Evolutionary conservation across 345 rosid species (phyloP).

Genomic region (Syzygium aromaticum): DNA sequence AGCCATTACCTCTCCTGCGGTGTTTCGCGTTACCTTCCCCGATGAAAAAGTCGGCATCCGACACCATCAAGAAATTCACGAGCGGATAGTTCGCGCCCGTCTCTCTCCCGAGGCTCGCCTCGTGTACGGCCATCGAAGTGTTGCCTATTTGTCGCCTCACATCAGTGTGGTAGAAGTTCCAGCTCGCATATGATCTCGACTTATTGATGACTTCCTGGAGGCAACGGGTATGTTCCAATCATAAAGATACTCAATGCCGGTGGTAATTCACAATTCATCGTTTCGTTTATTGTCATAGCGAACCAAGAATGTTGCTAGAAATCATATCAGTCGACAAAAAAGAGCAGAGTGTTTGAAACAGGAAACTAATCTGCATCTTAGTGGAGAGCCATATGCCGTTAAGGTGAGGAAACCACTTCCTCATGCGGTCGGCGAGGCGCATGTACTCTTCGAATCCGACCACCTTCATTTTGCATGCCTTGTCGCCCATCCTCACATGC

Average conservation of each 20-base stretch:
- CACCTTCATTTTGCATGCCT: constrained; percentile 89
- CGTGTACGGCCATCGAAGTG: constrained; percentile 67
- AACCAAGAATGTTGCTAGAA: background rate
- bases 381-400: constrained; percentile 82
- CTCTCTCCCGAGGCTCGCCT: constrained; percentile 86
- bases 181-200: constrained; percentile 30
- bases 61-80: constrained; percentile 88
- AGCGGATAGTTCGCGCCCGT: constrained; percentile 87
- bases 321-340: too few relatives aligned
- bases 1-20: constrained; percentile 90
- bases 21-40: constrained; percentile 98
- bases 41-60: constrained; percentile 75
- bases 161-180: constrained; percentile 80
- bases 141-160: constrained; percentile 80
- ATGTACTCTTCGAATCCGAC: constrained; percentile 60
- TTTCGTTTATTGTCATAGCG: background rate
- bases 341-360: background rate
- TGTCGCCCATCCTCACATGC: constrained; percentile 99
- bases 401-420: constrained; percentile 57
- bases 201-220: constrained; percentile 57
- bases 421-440: constrained; percentile 54
- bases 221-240: background rate
- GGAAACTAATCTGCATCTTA: constrained; percentile 67
- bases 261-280: background rate
- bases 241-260: background rate